Percentiles rank a stretch among this genome's conserved stretches.
Evolutionary conservation across 805 yeast genomes (phyloP).

Genomic region (Debaryomyces hansenii): DNA sequence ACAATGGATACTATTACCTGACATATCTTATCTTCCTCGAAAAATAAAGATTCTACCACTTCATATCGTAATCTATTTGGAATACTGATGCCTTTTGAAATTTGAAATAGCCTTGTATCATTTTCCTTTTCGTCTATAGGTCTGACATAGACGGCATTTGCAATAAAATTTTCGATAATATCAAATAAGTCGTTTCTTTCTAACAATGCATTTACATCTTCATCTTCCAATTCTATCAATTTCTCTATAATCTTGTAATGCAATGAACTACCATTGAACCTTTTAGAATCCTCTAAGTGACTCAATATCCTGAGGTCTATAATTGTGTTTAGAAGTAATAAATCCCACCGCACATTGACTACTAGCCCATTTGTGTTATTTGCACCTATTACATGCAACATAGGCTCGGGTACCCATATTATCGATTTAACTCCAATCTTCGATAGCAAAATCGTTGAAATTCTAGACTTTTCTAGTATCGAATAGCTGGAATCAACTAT

Average conservation of each 20-base stretch:
- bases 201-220: constrained; percentile 8
- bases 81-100: constrained; percentile 9
- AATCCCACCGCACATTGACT: constrained; percentile 29
- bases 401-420: constrained; percentile 18
- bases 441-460: constrained; percentile 21
- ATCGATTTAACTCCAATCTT: constrained; percentile 24
- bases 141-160: constrained; percentile 10
- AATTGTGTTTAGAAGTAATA: constrained; percentile 15
- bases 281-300: not conserved
- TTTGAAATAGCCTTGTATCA: constrained; percentile 7
- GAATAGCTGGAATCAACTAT: constrained; percentile 20
- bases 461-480: constrained; percentile 10
- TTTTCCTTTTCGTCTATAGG: constrained; percentile 1
- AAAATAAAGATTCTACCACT: constrained; percentile 11
- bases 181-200: constrained; percentile 12
- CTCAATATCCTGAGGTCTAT: constrained; percentile 23
- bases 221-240: constrained; percentile 11
- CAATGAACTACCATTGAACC: constrained; percentile 14
- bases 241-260: constrained; percentile 17
- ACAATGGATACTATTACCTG: constrained; percentile 8
- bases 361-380: constrained; percentile 25
- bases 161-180: constrained; percentile 16
- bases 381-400: constrained; percentile 20
- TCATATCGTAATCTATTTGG: constrained; percentile 13
- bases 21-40: constrained; percentile 4